Conservation (phyloP, 164 flowering plant species). For the Stephania yunnanensis region DNA sequence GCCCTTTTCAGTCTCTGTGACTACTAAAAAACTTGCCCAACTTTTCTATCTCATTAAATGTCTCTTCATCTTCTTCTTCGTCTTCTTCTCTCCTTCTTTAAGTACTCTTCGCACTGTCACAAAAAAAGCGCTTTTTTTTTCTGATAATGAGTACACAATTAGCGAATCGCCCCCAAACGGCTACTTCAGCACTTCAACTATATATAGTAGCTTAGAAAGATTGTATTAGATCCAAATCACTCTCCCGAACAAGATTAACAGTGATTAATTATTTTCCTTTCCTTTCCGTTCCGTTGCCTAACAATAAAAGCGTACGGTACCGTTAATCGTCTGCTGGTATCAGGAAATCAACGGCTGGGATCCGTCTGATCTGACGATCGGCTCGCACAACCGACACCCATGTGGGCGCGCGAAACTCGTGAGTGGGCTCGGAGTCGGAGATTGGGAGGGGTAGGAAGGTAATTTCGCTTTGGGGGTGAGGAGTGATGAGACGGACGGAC, state of each 20-base stretch:
- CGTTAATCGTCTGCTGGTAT: background rate
- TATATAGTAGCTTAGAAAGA: background rate
- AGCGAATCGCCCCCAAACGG: slow-evolving; percentile 3
- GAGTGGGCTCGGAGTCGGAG: background rate
- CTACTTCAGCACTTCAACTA: background rate
- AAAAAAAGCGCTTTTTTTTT: background rate
- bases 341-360: background rate
- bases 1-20: background rate
- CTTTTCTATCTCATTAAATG: background rate
- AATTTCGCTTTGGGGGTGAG: no score
- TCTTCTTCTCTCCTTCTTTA: no score
- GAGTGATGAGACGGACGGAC: no score
- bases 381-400: background rate
- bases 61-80: background rate
- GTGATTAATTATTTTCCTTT: no score
- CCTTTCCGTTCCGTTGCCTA: background rate
- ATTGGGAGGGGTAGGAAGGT: slow-evolving; percentile 10
- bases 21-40: background rate
- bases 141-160: slow-evolving; percentile 20
- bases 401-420: background rate
- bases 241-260: background rate
- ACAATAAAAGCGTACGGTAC: background rate
- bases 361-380: background rate
- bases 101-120: no score
- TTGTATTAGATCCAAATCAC: slow-evolving; percentile 25